Evolutionary conservation across 805 yeast genomes (phyloP).

Genomic region (Pichia cephalocereana): DNA sequence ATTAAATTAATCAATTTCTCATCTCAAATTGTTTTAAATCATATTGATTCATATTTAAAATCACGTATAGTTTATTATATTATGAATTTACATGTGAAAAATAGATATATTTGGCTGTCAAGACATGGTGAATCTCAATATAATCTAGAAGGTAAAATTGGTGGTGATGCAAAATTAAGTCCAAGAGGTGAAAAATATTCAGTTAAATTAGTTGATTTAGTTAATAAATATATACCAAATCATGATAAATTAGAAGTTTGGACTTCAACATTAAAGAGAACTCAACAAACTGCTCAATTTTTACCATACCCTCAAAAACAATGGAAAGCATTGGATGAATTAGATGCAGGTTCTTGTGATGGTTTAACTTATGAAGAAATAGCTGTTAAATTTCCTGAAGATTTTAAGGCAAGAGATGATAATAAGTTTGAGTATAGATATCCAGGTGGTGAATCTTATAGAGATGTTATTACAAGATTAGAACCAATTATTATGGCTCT

Average conservation of each 20-base stretch:
- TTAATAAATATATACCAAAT: slow-evolving; percentile 53
- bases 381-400: slow-evolving; percentile 79
- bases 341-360: slow-evolving; percentile 96
- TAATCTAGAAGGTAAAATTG: slow-evolving; percentile 89
- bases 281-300: slow-evolving; percentile 84
- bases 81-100: slow-evolving; percentile 91
- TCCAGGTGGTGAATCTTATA: slow-evolving; percentile 94
- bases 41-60: slow-evolving; percentile 81
- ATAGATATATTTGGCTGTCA: slow-evolving; percentile 86
- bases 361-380: slow-evolving; percentile 95
- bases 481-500: slow-evolving; percentile 98
- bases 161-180: slow-evolving; percentile 85
- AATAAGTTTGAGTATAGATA: slow-evolving; percentile 93
- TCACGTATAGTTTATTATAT: slow-evolving; percentile 90
- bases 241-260: slow-evolving; percentile 74
- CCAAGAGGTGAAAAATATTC: slow-evolving; percentile 83
- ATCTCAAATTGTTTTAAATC: slow-evolving; percentile 79
- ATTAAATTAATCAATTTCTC: slow-evolving; percentile 83
- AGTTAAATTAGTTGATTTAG: slow-evolving; percentile 66
- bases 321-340: slow-evolving; percentile 96
- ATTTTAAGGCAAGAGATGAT: slow-evolving; percentile 90
- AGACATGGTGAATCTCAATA: slow-evolving; percentile 94
- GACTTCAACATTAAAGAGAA: slow-evolving; percentile 88
- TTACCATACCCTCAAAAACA: slow-evolving; percentile 74
- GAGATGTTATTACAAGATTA: slow-evolving; percentile 87